phyloP scores from a whole-genome alignment of 352 stramenopile genomes.

The Blastocystis sp. region DNA sequence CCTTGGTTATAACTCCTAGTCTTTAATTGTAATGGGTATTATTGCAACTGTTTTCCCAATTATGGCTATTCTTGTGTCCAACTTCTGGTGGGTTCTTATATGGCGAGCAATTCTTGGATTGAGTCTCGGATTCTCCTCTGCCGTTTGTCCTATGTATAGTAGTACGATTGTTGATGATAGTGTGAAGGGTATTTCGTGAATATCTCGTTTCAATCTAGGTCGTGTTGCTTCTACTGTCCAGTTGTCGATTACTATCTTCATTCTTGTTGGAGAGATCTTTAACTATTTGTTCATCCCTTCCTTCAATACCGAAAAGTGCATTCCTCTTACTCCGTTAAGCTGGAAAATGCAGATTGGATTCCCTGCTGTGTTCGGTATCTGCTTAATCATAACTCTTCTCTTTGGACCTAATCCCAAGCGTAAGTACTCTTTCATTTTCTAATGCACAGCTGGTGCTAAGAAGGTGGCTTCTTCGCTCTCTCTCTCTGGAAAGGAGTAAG shows the following conservation, averaged over 20 bases:
- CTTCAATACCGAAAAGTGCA: constrained; percentile 12
- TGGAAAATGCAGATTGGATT: constrained; percentile 59
- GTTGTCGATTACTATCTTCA: constrained; percentile 40
- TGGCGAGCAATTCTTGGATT: constrained; percentile 50
- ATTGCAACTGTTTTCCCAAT: constrained; percentile 45
- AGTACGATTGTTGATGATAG: constrained; percentile 47
- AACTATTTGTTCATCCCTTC: constrained; percentile 58
- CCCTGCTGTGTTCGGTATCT: constrained; percentile 29
- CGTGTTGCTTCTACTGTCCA: constrained; percentile 50
- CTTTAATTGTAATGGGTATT: constrained; percentile 2
- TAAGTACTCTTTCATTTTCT: neutral
- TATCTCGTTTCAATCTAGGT: neutral
- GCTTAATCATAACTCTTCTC: constrained; percentile 5
- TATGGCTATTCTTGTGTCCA: constrained; percentile 33
- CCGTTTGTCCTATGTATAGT: constrained; percentile 50
- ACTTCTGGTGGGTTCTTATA: constrained; percentile 47
- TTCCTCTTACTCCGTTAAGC: constrained; percentile 33
- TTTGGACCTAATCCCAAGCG: constrained; percentile 53
- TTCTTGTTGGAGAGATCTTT: constrained; percentile 20
- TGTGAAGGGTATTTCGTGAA: neutral
- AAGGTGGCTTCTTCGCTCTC: constrained; percentile 60
- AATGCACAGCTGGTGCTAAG: constrained; percentile 1
- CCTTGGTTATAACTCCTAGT: neutral
- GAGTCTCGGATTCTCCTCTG: constrained; percentile 45
- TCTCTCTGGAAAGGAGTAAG: constrained; percentile 2